Evolutionary conservation across 106 monocot species (phyloP).

Genomic region (Phalaenopsis aphrodite): DNA sequence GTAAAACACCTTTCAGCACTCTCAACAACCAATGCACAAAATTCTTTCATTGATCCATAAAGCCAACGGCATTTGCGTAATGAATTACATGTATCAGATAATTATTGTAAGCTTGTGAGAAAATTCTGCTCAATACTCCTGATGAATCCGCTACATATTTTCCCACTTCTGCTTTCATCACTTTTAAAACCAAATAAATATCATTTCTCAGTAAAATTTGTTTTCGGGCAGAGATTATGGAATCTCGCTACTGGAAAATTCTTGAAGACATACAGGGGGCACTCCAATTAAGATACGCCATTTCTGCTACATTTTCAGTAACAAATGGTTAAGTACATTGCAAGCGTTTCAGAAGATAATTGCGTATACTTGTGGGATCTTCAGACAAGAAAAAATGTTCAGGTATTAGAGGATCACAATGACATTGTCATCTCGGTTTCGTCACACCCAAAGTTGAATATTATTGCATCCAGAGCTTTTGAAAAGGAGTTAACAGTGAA

Average conservation of each 20-base stretch:
- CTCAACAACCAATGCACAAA: too few relatives aligned
- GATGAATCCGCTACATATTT: too few relatives aligned
- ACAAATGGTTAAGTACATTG: conserved; percentile 4
- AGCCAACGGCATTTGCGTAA: too few relatives aligned
- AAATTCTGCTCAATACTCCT: too few relatives aligned
- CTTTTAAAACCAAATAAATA: background rate
- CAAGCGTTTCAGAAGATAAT: conserved; percentile 5
- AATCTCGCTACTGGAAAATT: conserved; percentile 3
- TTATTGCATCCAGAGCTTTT: background rate
- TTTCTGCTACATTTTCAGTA: conserved; percentile 6
- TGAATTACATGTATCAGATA: too few relatives aligned
- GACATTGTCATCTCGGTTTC: background rate
- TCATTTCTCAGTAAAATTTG: background rate
- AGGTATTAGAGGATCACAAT: conserved; percentile 3
- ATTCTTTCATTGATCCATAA: too few relatives aligned
- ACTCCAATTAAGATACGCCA: background rate
- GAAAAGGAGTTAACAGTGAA: conserved; percentile 4
- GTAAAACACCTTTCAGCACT: too few relatives aligned
- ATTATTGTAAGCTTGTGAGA: too few relatives aligned
- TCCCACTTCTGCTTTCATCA: too few relatives aligned
- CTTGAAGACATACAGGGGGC: conserved; percentile 7
- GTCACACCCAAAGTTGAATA: conserved; percentile 5
- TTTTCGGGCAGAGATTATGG: conserved; percentile 8
- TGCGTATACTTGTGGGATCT: conserved; percentile 5
- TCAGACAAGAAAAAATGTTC: background rate